Evolutionary conservation across 805 yeast species (phyloP), one percentile per base, ranked within the genome.

Genomic region (Kodamaea kakaduensis): DNA sequence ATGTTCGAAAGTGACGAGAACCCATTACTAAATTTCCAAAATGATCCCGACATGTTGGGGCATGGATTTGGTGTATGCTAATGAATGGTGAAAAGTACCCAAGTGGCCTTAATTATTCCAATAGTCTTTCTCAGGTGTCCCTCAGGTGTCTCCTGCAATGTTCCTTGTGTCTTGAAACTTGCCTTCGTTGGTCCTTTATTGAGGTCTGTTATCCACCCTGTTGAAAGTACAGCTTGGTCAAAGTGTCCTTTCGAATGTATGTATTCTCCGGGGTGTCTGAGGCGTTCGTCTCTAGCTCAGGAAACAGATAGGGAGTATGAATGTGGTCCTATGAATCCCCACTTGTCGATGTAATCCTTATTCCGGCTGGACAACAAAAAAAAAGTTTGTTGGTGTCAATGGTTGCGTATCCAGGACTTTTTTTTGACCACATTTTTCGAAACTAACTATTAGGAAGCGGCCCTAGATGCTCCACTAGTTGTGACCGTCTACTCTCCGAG

Each of bases 1-100:
- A 67, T 59, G 34, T 65, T 67, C 19, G 69, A 63, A 24, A 65
- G 47, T 31, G 71, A 63, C 17, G 69, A 60, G 47, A 65, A 66
- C 33, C 73, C 72, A 48, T 64, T 67, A 41, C 67, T 63, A 47
- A 67, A 65, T 48, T 67, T 67, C 73, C 73, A 67, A 45, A 67
- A 67, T 13, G 70, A 62, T 13, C 71, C 68, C n/a, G 71, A 65
- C 73, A 67, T 67, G 40, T 38, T 26, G 17, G 29, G 29, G 19
- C 29, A 26, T 26, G 17, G 12, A 12, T 6, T 9, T 26, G 9
- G n/a, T 4, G 29, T 26, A 16, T 26, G 29, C 29, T 26, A 16
- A 12, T 23, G 25, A 14, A 23, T 23, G 25, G 10, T 23, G 25
- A 12, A n/a, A 10, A 9, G 25, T n/a, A n/a, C n/a, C n/a, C n/a